Base-by-base conservation (phyloP, 768 basidiomycete genomes). In the Russula olivacea region DNA sequence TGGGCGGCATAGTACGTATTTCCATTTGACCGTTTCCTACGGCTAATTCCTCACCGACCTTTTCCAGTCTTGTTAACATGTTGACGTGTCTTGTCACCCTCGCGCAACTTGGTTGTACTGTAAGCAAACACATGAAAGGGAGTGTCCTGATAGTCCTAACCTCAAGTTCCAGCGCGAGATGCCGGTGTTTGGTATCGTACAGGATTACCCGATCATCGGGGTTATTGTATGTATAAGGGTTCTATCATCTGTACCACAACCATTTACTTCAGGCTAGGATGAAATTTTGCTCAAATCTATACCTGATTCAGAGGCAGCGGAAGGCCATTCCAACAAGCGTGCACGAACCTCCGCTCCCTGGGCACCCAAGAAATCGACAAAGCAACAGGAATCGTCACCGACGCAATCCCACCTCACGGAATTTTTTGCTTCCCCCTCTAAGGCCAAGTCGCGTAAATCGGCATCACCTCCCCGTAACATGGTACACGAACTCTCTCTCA, bases 111-210 rank as follows among this genome's bases (percentile, higher is more conserved):
- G 83, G 84, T 1, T 75, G 77, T 60, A 84, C 82, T 61, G 88
- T 88, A 70, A 69, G 72, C 57, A 21, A n/a, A 3, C n/a, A 28
- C 56, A n/a, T 19, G 3, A 30, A 32, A 9, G 11, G 11, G 4
- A 1, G 1, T 25, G 41, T 0, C 64, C 64, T 21, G 23, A 7
- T 23, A 7, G 11, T 32, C 6, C 67, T 51, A 58, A 68, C 7
- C 14, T 12, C 7, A 58, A 36, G 10, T 43, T 63, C 55, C 61
- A 92, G 87, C 84, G 93, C 9, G 93, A 96, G 74, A 78, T 94
- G 57, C 91, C 90, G 4, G 86, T 95, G 2, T 90, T 93, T 65
- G 89, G 89, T 0, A 78, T 91, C 59, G 72, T 92, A 4, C 79
- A 88, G 28, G 81, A 74, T 28, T 76, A 85, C 58, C 74, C 88